phyloP scores from a whole-genome alignment of 2,329 filamentous ascomycete species.

The Graphiopsis chlorocephala region DNA sequence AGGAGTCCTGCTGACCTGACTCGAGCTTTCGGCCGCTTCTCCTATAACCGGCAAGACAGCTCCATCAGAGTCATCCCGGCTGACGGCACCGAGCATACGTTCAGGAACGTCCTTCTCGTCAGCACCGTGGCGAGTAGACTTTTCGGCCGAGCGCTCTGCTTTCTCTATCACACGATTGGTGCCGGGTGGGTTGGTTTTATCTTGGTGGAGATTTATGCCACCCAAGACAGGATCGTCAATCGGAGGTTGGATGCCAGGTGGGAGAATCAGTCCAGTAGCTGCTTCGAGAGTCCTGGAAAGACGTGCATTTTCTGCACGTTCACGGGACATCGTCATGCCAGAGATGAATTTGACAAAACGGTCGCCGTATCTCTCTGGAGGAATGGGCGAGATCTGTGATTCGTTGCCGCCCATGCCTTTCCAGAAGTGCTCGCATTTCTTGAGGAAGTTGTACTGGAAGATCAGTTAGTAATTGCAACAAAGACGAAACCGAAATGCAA shows the following conservation, averaged over 20 bases:
- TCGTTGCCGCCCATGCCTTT: slow-evolving; percentile 85
- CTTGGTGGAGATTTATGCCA: slow-evolving; percentile 37
- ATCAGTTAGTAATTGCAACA: neutral
- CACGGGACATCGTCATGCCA: slow-evolving; percentile 82
- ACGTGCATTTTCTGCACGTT: slow-evolving; percentile 64
- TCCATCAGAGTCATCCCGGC: slow-evolving; percentile 54
- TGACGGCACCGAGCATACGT: slow-evolving; percentile 57
- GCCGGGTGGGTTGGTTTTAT: slow-evolving; percentile 32
- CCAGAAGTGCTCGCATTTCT: slow-evolving; percentile 95
- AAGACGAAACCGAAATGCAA: slow-evolving; percentile 26
- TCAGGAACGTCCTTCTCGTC: slow-evolving; percentile 60
- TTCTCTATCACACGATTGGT: slow-evolving; percentile 56
- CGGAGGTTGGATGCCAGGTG: slow-evolving; percentile 27
- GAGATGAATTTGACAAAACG: slow-evolving; percentile 91
- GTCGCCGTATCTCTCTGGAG: slow-evolving; percentile 86
- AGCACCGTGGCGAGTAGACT: slow-evolving; percentile 50
- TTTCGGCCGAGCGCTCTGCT: slow-evolving; percentile 62
- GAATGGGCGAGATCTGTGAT: slow-evolving; percentile 86
- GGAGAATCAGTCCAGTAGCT: slow-evolving; percentile 23
- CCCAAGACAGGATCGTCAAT: slow-evolving; percentile 38
- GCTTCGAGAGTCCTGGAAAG: slow-evolving; percentile 28
- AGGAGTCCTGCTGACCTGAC: slow-evolving; percentile 42
- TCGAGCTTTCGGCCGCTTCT: slow-evolving; percentile 76
- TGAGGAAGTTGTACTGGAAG: slow-evolving; percentile 80
- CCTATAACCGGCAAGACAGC: slow-evolving; percentile 79